Conservation (phyloP, 2,329 filamentous ascomycete species). For the Aspergillus persii region DNA sequence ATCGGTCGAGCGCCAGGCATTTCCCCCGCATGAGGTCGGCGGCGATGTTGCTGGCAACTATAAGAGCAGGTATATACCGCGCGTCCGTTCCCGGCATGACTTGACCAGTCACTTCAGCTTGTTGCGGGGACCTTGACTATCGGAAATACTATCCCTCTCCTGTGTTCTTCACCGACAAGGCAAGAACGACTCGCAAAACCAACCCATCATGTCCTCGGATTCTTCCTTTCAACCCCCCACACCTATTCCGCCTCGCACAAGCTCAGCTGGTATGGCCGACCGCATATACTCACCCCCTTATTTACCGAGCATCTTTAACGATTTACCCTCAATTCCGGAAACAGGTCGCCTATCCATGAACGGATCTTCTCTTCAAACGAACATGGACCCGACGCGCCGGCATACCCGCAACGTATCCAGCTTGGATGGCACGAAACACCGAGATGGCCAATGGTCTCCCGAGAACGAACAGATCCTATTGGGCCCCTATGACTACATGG, state of each 20-base stretch:
- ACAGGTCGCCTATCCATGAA: not conserved
- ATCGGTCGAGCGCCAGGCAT: not conserved
- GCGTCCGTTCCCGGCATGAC: not conserved
- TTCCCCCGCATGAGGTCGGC: not conserved
- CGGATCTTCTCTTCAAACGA: constrained; percentile 49
- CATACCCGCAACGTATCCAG: constrained; percentile 38
- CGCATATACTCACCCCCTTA: constrained; percentile 11
- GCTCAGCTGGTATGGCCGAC: constrained; percentile 57
- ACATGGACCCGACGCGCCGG: constrained; percentile 20
- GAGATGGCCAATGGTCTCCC: constrained; percentile 35
- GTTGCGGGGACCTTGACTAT: not conserved
- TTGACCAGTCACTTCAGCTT: not conserved
- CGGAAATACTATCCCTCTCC: not conserved
- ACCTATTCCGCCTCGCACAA: constrained; percentile 70
- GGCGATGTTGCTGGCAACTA: not conserved
- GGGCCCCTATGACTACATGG: constrained; percentile 47
- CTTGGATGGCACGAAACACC: constrained; percentile 39
- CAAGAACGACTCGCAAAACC: not conserved
- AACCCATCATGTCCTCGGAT: constrained; percentile 15
- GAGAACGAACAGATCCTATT: constrained; percentile 45
- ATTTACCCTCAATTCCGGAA: not conserved
- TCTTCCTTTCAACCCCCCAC: constrained; percentile 55
- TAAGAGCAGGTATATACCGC: not conserved
- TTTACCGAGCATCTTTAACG: not conserved
- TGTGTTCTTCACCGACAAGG: not conserved